Percentiles rank a stretch among this genome's conserved stretches.
These are phyloP conservation scores for Lachancea sp. DNA, from an alignment of 805 yeast genomes.

Conservation along the genomic window DNA sequence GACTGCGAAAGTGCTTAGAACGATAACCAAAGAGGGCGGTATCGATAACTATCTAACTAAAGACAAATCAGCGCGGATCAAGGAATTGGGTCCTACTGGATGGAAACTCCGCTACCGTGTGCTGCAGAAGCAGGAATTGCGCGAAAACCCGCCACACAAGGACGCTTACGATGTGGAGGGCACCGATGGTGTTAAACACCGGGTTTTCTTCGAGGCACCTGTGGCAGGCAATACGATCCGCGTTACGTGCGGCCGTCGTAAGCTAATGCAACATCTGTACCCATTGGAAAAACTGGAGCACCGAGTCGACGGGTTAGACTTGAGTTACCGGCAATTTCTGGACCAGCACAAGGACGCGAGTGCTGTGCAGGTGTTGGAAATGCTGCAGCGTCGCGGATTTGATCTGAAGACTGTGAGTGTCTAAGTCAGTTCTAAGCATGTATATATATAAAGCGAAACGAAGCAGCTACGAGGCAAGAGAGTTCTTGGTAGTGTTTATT, in stretches of 20 bases:
- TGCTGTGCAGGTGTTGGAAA: constrained; percentile 17
- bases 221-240: constrained; percentile 39
- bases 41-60: constrained; percentile 81
- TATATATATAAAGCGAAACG: neutral
- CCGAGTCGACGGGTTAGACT: constrained; percentile 38
- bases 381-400: constrained; percentile 26
- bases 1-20: constrained; percentile 74
- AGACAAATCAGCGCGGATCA: constrained; percentile 82
- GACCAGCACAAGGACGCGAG: constrained; percentile 31
- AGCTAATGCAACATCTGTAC: constrained; percentile 48
- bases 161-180: constrained; percentile 31
- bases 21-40: constrained; percentile 92
- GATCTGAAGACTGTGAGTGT: constrained; percentile 31
- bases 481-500: too few species aligned
- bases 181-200: constrained; percentile 28
- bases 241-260: constrained; percentile 59
- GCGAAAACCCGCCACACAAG: constrained; percentile 36
- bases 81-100: constrained; percentile 87
- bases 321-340: constrained; percentile 47
- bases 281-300: constrained; percentile 42
- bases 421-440: constrained; percentile 2
- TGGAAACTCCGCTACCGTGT: constrained; percentile 84
- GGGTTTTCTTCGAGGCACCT: constrained; percentile 45
- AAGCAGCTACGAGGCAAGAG: neutral
- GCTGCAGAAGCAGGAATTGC: constrained; percentile 38